A percentile compares a stretch with the other conserved stretches of the same genome.
phyloP scores from a whole-genome alignment of 768 basidiomycete species.

The Boletellus ananas region DNA sequence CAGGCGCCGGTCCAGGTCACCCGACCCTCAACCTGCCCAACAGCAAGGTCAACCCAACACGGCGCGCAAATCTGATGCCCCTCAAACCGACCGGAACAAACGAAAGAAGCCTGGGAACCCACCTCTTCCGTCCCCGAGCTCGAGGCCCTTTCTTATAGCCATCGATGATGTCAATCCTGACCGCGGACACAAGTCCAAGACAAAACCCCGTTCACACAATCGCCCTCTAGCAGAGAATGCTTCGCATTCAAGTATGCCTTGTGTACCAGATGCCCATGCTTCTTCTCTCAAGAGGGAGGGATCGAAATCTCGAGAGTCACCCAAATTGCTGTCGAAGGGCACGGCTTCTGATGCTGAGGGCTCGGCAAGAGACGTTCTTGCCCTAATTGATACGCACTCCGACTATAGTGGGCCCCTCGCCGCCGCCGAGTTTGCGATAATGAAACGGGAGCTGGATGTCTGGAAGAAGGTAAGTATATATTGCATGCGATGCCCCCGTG shows the following conservation, averaged over 20 bases:
- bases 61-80: slow-evolving; percentile 19
- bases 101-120: slow-evolving; percentile 28
- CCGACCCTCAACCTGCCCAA: slow-evolving; percentile 25
- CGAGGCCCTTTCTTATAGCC: slow-evolving; percentile 27
- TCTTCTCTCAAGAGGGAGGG: slow-evolving; percentile 27
- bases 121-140: slow-evolving; percentile 11
- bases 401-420: slow-evolving; percentile 37
- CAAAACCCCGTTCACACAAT: slow-evolving; percentile 24
- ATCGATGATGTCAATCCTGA: slow-evolving; percentile 27
- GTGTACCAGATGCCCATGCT: slow-evolving; percentile 3
- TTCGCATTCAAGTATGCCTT: slow-evolving; percentile 8
- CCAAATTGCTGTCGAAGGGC: slow-evolving; percentile 20
- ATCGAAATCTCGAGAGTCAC: slow-evolving; percentile 36
- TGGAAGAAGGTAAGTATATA: slow-evolving; percentile 42
- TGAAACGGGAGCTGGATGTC: slow-evolving; percentile 55
- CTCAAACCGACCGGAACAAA: slow-evolving; percentile 23
- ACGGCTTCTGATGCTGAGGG: slow-evolving; percentile 27
- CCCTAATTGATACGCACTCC: slow-evolving; percentile 9
- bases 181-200: slow-evolving; percentile 32
- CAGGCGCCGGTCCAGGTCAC: slow-evolving; percentile 35
- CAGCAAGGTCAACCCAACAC: slow-evolving; percentile 8
- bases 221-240: slow-evolving; percentile 22
- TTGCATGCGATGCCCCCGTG: not conserved
- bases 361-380: slow-evolving; percentile 21
- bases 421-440: slow-evolving; percentile 46